Percentiles rank a stretch among this genome's conserved stretches.
Conservation (phyloP, 768 basidiomycete species). For the Hypholoma sublateritium region DNA sequence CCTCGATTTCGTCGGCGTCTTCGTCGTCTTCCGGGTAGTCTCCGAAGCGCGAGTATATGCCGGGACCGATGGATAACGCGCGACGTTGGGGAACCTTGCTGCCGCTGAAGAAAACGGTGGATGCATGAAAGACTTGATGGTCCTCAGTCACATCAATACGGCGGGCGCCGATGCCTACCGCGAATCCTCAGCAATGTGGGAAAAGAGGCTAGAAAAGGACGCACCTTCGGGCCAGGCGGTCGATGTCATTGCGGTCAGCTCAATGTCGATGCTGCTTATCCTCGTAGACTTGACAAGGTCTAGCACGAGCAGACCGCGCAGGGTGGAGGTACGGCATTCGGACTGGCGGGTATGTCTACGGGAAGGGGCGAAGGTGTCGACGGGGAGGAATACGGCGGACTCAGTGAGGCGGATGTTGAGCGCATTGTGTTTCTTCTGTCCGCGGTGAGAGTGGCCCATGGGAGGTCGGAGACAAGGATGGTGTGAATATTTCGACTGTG, state of each 20-base stretch:
- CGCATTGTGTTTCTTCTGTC: constrained; percentile 34
- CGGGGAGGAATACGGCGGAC: constrained; percentile 68
- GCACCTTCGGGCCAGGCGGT: constrained; percentile 88
- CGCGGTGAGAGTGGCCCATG: not conserved
- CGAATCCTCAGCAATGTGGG: not conserved
- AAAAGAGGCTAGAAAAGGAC: constrained; percentile 12
- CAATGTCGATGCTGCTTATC: constrained; percentile 83
- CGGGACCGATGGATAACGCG: constrained; percentile 48
- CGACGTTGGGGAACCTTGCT: constrained; percentile 34
- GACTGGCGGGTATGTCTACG: constrained; percentile 22
- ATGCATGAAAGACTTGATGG: constrained; percentile 69
- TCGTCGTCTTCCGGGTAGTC: constrained; percentile 26
- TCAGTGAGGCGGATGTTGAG: constrained; percentile 67
- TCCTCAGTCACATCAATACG: constrained; percentile 79
- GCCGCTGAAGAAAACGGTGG: constrained; percentile 73
- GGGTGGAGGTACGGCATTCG: constrained; percentile 45
- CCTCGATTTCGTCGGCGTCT: constrained; percentile 25
- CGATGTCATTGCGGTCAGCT: constrained; percentile 67
- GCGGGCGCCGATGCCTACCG: constrained; percentile 62
- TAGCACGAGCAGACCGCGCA: constrained; percentile 63
- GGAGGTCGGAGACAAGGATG: not conserved
- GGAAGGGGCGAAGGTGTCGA: constrained; percentile 38
- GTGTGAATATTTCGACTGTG: not conserved
- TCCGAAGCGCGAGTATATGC: constrained; percentile 26
- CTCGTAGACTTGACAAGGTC: constrained; percentile 72